Conservation (phyloP, 768 basidiomycete species). For the Tylopilus cervinicoccineus region DNA sequence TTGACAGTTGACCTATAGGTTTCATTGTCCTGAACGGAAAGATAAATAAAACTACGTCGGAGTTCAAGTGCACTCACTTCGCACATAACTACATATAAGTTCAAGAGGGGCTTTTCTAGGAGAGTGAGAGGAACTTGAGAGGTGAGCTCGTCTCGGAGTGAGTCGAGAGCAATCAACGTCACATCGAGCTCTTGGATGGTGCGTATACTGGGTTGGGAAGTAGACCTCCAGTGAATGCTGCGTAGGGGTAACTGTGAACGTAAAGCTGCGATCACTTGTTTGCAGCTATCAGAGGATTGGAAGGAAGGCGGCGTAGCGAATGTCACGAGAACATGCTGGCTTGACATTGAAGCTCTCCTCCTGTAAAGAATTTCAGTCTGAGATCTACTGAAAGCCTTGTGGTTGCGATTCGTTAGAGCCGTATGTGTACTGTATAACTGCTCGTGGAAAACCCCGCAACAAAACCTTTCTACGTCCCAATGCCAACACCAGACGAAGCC, state of each 20-base stretch:
- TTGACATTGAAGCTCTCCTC: slow-evolving; percentile 26
- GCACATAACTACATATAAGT: slow-evolving; percentile 82
- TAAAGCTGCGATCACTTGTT: slow-evolving; percentile 60
- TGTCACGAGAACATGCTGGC: slow-evolving; percentile 59
- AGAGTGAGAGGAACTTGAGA: slow-evolving; percentile 75
- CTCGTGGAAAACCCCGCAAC: slow-evolving; percentile 14
- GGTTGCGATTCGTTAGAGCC: background rate
- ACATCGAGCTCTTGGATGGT: slow-evolving; percentile 91
- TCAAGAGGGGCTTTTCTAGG: slow-evolving; percentile 82
- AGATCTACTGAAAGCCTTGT: background rate
- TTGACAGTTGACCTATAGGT: slow-evolving; percentile 72
- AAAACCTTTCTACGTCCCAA: slow-evolving; percentile 22
- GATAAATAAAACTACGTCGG: slow-evolving; percentile 5
- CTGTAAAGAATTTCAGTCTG: background rate
- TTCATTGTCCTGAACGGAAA: slow-evolving; percentile 50
- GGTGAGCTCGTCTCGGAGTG: slow-evolving; percentile 65
- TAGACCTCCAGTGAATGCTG: slow-evolving; percentile 90
- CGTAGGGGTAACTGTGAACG: slow-evolving; percentile 76
- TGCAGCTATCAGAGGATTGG: slow-evolving; percentile 70
- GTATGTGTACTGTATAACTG: no score
- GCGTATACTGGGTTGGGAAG: slow-evolving; percentile 63
- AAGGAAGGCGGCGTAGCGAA: slow-evolving; percentile 62
- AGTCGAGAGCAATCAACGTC: slow-evolving; percentile 63
- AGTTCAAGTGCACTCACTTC: slow-evolving; percentile 55
- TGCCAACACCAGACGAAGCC: slow-evolving; percentile 67